Evolutionary conservation across 78 protist species (phyloP), one percentile per base, ranked within the genome.

Genomic region (Polysphondylium violaceum): DNA sequence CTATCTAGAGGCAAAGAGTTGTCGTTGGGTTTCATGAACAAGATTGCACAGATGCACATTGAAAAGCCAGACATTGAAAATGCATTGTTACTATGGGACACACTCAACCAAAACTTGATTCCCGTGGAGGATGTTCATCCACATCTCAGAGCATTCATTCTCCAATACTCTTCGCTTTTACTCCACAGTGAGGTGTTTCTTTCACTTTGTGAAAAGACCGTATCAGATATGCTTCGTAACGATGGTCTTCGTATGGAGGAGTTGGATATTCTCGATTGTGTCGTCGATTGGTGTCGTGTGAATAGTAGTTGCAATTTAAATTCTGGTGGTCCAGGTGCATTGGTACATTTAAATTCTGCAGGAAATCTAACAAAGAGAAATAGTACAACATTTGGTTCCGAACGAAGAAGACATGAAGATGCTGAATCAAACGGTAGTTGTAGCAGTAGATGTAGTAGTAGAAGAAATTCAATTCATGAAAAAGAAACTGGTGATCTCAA

Each of bases 211-310:
- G 68, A 68, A n/a, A 83, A 72, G n/a, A 83, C 91, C 3, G 58
- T 83, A 1, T 6, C 41, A 19, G 78, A 83, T 56, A 83, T 83
- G 91, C 53, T 83, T n/a, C 41, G 91, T 40, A 83, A 83, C 43
- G 91, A 83, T 69, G 91, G 91, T 56, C 8, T 83, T 19, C 76
- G 91, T 43, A 67, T 83, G 81, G 91, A 83, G 7, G 91, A 83
- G 33, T 56, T 83, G 14, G 91, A 83, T 69, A 83, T 83, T 14
- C 33, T 83, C 7, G 91, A 83, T 59, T 83, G 79, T 59, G 47
- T 71, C 16, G 64, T 83, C 1, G 91, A 83, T 27, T 83, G 91
- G 91, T 67, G 77, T 69, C 58, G 79, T 16, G 31, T 8, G 0
- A 83, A 83, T 33, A 69, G 72, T 33, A 35, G 5, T 44, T 31